Percentiles rank a stretch among this genome's conserved stretches.
phyloP scores from a whole-genome alignment of 2,329 filamentous ascomycete species.

The Pestalotiopsis sp. region DNA sequence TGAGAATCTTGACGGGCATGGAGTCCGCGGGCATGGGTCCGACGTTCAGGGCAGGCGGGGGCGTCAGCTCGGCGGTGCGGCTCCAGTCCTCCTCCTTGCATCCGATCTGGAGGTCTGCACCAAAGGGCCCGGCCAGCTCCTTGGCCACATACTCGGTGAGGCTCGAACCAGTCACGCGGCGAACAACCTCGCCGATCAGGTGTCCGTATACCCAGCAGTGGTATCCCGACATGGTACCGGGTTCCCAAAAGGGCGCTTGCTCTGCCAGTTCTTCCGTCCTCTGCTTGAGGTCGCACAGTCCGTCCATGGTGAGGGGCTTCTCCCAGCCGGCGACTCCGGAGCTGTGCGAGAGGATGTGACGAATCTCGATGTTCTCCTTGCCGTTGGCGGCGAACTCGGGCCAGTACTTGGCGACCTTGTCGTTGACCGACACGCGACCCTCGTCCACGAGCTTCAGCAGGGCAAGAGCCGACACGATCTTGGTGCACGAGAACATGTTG shows the following conservation, averaged over 20 bases:
- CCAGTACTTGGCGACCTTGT: constrained; percentile 43
- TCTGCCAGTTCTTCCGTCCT: constrained; percentile 35
- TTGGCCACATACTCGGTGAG: constrained; percentile 39
- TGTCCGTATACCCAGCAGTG: constrained; percentile 42
- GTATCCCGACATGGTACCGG: constrained; percentile 43
- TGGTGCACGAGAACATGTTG: constrained; percentile 40
- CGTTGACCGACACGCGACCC: constrained; percentile 35
- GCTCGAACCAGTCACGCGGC: constrained; percentile 39
- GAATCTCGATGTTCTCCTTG: constrained; percentile 39
- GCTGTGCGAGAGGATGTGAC: constrained; percentile 42
- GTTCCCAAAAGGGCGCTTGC: constrained; percentile 45
- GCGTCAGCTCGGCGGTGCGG: constrained; percentile 38
- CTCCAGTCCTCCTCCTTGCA: constrained; percentile 41
- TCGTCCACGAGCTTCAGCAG: constrained; percentile 39
- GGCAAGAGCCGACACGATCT: constrained; percentile 38
- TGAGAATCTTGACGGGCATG: constrained; percentile 30
- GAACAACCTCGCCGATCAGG: constrained; percentile 44
- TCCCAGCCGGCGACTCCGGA: constrained; percentile 37
- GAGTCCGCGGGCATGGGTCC: constrained; percentile 17
- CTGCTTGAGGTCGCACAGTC: constrained; percentile 33
- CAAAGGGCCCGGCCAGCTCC: constrained; percentile 40
- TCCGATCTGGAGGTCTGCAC: constrained; percentile 50
- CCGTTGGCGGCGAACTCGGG: constrained; percentile 45
- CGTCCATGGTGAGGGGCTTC: constrained; percentile 30
- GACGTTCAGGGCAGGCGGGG: constrained; percentile 23